Evolutionary conservation across 768 basidiomycete genomes (phyloP).

Genomic region (Russula emetica): DNA sequence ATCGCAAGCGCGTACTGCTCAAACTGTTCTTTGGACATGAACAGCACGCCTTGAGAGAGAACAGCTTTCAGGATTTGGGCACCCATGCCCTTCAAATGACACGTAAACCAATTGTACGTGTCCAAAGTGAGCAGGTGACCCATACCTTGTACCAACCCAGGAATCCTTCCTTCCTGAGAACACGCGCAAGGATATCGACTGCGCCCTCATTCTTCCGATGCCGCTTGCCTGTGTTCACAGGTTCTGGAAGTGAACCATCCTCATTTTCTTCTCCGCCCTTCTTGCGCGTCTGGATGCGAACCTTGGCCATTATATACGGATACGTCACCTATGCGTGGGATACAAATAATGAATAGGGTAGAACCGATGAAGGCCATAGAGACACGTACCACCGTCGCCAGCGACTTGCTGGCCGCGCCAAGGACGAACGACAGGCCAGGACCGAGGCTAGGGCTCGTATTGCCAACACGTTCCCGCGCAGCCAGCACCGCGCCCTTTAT

Average conservation of each 20-base stretch:
- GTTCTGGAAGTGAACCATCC: slow-evolving; percentile 37
- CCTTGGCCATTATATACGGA: slow-evolving; percentile 95
- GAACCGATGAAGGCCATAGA: not conserved
- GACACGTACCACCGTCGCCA: slow-evolving; percentile 83
- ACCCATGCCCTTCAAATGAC: slow-evolving; percentile 71
- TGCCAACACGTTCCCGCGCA: slow-evolving; percentile 44
- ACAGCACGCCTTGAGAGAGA: slow-evolving; percentile 88
- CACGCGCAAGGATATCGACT: slow-evolving; percentile 64
- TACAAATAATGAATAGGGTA: not conserved
- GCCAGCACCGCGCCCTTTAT: slow-evolving; percentile 71
- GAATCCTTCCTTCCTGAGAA: slow-evolving; percentile 74
- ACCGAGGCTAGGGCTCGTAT: slow-evolving; percentile 53
- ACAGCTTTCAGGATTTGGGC: slow-evolving; percentile 97
- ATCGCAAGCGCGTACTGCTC: slow-evolving; percentile 80
- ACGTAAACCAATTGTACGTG: not conserved
- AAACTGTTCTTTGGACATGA: slow-evolving; percentile 97
- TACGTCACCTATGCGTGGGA: slow-evolving; percentile 68
- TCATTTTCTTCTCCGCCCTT: slow-evolving; percentile 49
- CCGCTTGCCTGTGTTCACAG: slow-evolving; percentile 38
- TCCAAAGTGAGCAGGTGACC: slow-evolving; percentile 7
- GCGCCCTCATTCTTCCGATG: slow-evolving; percentile 59
- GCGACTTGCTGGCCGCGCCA: slow-evolving; percentile 91
- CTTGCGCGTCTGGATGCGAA: slow-evolving; percentile 84
- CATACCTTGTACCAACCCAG: slow-evolving; percentile 93
- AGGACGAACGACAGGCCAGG: slow-evolving; percentile 77